A percentile compares a stretch with the other conserved stretches of the same genome.
Conservation (phyloP, 352 stramenopile genomes). For the Globisporangium carolinianum region DNA sequence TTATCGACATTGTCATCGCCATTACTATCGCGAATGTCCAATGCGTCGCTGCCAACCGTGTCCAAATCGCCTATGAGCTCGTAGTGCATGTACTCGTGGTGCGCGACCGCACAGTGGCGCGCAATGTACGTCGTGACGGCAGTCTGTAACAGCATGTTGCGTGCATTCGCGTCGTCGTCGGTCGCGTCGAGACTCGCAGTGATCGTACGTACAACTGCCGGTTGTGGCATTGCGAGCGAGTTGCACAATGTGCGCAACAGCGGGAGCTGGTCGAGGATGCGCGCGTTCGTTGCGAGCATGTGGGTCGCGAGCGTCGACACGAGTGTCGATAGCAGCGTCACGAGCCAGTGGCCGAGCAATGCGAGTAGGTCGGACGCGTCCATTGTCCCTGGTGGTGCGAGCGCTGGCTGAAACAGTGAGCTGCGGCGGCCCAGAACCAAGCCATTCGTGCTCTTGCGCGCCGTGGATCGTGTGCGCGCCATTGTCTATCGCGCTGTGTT, state of each 20-base stretch:
- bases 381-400: no score
- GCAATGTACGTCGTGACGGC: conserved; percentile 7
- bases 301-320: no score
- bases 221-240: background rate
- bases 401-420: no score
- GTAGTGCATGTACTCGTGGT: conserved; percentile 3
- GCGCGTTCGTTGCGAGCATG: background rate
- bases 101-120: background rate
- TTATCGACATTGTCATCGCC: background rate
- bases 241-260: background rate
- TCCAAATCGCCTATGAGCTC: conserved; percentile 3
- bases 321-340: no score
- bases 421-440: background rate
- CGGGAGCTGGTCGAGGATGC: conserved; percentile 1
- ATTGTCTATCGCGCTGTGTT: background rate
- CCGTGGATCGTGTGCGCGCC: conserved; percentile 3
- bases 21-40: no score
- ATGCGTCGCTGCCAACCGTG: background rate
- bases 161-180: conserved; percentile 8
- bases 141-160: conserved; percentile 8
- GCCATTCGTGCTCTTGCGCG: background rate
- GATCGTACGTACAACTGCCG: conserved; percentile 3
- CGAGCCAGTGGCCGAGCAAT: no score
- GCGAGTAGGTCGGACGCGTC: background rate
- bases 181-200: background rate